Evolutionary conservation across 2,329 filamentous ascomycete genomes (phyloP).

Genomic region (Daldinia sp.): DNA sequence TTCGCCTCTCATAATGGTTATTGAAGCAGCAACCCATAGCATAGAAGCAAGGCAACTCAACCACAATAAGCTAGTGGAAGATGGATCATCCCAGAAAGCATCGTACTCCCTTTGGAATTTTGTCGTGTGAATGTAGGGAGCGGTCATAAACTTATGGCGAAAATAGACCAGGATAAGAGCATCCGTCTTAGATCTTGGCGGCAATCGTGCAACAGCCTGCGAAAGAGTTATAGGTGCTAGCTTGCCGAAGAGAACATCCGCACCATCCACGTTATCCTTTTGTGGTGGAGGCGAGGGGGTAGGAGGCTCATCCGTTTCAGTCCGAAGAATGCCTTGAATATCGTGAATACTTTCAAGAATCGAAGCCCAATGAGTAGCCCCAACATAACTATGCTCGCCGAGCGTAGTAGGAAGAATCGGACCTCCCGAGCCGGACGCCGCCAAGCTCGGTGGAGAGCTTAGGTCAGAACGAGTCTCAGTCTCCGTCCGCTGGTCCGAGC

Average conservation of each 20-base stretch:
- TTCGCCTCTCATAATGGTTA: conserved; percentile 47
- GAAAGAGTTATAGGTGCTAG: conserved; percentile 44
- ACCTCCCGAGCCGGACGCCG: conserved; percentile 25
- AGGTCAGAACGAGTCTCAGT: conserved; percentile 45
- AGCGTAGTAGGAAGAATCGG: conserved; percentile 32
- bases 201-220: conserved; percentile 46
- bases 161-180: conserved; percentile 49
- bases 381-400: conserved; percentile 46
- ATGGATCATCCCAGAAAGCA: conserved; percentile 55
- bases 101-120: conserved; percentile 60
- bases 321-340: conserved; percentile 47
- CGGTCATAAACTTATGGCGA: conserved; percentile 46
- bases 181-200: conserved; percentile 45
- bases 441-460: conserved; percentile 42
- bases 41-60: conserved; percentile 60
- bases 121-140: conserved; percentile 48
- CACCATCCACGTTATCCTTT: conserved; percentile 36
- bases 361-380: conserved; percentile 48
- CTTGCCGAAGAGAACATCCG: conserved; percentile 45
- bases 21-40: conserved; percentile 52
- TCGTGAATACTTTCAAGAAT: conserved; percentile 50
- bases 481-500: conserved; percentile 43
- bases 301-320: conserved; percentile 38
- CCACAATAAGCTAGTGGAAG: conserved; percentile 56
- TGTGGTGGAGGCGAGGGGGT: conserved; percentile 43